Conservation (phyloP, 495 filamentous ascomycete genomes). For the Chlorociboria aeruginascens region DNA sequence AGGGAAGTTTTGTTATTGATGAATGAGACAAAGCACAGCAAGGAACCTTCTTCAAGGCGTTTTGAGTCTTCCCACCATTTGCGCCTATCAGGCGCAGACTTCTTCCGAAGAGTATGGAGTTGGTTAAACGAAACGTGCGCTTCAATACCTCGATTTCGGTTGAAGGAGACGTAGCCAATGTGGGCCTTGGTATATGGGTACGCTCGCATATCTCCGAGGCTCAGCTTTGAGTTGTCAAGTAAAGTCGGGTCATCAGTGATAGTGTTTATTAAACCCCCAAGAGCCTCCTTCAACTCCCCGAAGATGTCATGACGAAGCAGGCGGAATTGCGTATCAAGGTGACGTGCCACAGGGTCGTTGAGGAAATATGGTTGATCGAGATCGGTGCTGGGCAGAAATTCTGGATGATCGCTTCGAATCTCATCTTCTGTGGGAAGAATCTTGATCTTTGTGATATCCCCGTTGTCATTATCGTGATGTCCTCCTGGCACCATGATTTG, state of each 20-base stretch:
- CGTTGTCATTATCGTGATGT: slow-evolving; percentile 48
- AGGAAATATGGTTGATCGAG: slow-evolving; percentile 31
- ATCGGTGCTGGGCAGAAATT: slow-evolving; percentile 49
- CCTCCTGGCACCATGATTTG: slow-evolving; percentile 1
- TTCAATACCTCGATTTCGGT: slow-evolving; percentile 2
- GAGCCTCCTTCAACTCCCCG: slow-evolving; percentile 44
- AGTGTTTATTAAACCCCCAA: background rate
- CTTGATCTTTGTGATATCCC: slow-evolving; percentile 41
- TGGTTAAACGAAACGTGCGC: slow-evolving; percentile 4
- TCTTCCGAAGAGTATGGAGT: slow-evolving; percentile 4
- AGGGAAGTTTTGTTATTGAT: slow-evolving; percentile 5
- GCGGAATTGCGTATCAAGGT: slow-evolving; percentile 60
- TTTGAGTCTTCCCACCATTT: slow-evolving; percentile 11
- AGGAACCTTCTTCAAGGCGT: slow-evolving; percentile 5
- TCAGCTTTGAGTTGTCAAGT: background rate
- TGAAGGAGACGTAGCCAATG: slow-evolving; percentile 4
- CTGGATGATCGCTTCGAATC: slow-evolving; percentile 33
- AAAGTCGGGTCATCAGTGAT: background rate
- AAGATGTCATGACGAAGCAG: slow-evolving; percentile 54
- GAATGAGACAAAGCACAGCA: slow-evolving; percentile 6
- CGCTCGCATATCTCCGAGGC: slow-evolving; percentile 4
- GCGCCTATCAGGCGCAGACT: background rate
- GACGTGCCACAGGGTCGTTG: slow-evolving; percentile 38
- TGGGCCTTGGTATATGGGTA: slow-evolving; percentile 2
- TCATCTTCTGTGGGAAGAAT: slow-evolving; percentile 54